These are phyloP conservation scores for Exserohilum turcica DNA, from an alignment of 2,329 filamentous ascomycete species.

Conservation along the genomic window DNA sequence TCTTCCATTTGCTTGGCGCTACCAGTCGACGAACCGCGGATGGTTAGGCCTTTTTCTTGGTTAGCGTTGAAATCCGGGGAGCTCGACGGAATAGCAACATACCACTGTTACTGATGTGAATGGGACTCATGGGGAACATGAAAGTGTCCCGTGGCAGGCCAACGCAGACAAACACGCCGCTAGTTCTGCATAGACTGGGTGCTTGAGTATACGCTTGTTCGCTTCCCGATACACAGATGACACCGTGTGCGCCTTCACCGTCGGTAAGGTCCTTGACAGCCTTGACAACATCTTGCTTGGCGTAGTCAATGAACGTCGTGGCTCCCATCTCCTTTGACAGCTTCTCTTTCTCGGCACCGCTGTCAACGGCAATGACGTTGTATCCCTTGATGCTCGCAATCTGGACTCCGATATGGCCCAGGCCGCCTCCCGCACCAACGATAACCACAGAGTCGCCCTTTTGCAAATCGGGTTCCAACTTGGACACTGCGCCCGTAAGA, in stretches of 20 bases:
- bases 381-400: conserved; percentile 85
- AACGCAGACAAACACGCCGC: conserved; percentile 56
- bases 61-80: conserved; percentile 1
- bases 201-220: conserved; percentile 53
- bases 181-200: conserved; percentile 50
- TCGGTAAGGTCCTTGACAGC: conserved; percentile 50
- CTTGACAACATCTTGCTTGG: conserved; percentile 53
- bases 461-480: conserved; percentile 73
- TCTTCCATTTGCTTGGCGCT: conserved; percentile 54
- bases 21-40: conserved; percentile 55
- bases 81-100: not conserved
- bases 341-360: conserved; percentile 76
- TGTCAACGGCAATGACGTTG: conserved; percentile 80
- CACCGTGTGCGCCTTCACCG: conserved; percentile 53
- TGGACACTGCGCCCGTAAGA: conserved; percentile 82
- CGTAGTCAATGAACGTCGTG: conserved; percentile 77
- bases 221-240: conserved; percentile 55
- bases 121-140: conserved; percentile 53
- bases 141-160: conserved; percentile 53
- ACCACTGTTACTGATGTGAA: conserved; percentile 55
- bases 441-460: conserved; percentile 80
- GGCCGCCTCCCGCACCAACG: conserved; percentile 81
- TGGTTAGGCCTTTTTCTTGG: conserved; percentile 43
- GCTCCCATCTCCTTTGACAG: conserved; percentile 74
- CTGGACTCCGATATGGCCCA: conserved; percentile 79